Evolutionary conservation across 1,284 basidiomycete genomes (phyloP), one percentile per base, ranked within the genome.

Genomic region (Coniferiporia sulphurascens): DNA sequence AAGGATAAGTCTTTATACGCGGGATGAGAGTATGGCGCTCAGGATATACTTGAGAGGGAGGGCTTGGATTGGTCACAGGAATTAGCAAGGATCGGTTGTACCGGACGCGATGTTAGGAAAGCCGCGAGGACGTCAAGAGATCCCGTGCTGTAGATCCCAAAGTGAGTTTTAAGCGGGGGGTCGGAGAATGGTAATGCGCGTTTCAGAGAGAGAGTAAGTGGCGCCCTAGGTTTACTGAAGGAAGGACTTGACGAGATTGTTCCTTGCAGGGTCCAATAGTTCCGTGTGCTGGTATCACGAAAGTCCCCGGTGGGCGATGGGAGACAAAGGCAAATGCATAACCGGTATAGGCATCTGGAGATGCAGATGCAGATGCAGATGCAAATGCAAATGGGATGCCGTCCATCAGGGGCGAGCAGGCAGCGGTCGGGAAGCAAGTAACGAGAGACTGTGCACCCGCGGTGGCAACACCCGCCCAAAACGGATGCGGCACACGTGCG

Each of bases 91-190:
- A 49, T 53, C 59, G 59, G 59, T 41, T 32, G 44, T 54, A 54
- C 58, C 58, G 55, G 59, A 56, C 49, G 41, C 44, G 41, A n/a
- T 32, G 53, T 45, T 8, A 48, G 45, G 49, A 19, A 51, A 56
- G 46, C 53, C 59, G 55, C 48, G 53, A 55, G 55, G 56, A 38
- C 51, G 50, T 34, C 17, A 48, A 51, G 41, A 48, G 54, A 55
- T 56, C 53, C 51, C 49, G 46, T 41, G 44, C 21, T 43, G 59
- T 48, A 60, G 59, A 60, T 60, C 58, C 48, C 55, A 36, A 52
- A 46, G 51, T 51, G 56, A 60, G 49, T 44, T 60, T 56, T 58
- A 52, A 38, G 43, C 41, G 32, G 45, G n/a, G 48, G 22, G 44
- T 48, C 57, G 57, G 57, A 58, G 50, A 48, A 36, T 58, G 57